Base-by-base conservation (phyloP, 2,329 filamentous ascomycete genomes). In the Xylariaceae sp. region DNA sequence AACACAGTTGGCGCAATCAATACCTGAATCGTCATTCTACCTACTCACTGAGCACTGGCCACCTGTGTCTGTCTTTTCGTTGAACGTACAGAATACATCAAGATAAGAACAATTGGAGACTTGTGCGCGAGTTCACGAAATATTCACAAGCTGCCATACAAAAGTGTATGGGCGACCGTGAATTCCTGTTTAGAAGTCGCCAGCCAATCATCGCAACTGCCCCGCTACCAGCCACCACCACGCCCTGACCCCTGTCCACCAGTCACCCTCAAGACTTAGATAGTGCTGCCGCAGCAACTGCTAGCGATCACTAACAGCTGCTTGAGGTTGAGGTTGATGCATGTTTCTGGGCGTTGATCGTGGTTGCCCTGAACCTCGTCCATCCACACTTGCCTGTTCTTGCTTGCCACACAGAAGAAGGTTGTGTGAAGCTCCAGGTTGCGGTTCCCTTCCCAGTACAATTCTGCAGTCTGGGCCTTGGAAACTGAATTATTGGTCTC, bases 191-290 rank as follows among this genome's bases (percentile, higher is more conserved):
- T 57, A 47, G 50, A 40, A 44, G 17, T 12, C 42, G 22, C 51
- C 38, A 35, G 27, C 59, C 57, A 63, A 60, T 61, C 52, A 54
- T 48, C 40, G 43, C 39, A 19, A 19, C 17, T 14, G 35, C 43
- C 45, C 52, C 52, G 52, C 53, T 47, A 32, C 46, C 39, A 53
- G 53, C 49, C 45, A 53, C 54, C 43, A 30, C 27, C 22, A 46
- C 57, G 47, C 46, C 48, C 42, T 38, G 35, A 45, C 32, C 35
- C 47, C 15, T 18, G 39, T 36, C 47, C 47, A 18, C 42, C 19
- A 44, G 15, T 18, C 30, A 35, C 48, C 40, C 62, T 61, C 61
- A 17, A 27, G 41, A 59, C 54, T 55, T 54, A 57, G 63, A 62
- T 66, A 52, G 47, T 44, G 39, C 10, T 31, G 59, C 49, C 55